These are phyloP conservation scores for Pleurotus pulmonarius DNA, from an alignment of 768 basidiomycete genomes.

Conservation along the genomic window DNA sequence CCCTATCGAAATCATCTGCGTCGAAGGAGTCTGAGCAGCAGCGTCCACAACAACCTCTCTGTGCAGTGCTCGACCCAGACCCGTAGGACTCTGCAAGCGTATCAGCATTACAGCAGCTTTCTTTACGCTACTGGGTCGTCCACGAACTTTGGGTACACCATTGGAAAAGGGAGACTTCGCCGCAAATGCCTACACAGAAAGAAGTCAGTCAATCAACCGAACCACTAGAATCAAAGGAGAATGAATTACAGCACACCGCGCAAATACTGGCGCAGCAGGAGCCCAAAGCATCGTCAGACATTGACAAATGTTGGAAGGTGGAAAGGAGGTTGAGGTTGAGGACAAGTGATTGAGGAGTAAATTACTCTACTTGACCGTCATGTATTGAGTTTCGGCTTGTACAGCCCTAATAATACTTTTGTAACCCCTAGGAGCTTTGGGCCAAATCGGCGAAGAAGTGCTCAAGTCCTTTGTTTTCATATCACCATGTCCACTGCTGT, in stretches of 20 bases:
- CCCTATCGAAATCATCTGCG: conserved; percentile 39
- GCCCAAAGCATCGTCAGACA: conserved; percentile 11
- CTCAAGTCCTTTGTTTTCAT: too few relatives aligned
- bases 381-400: too few relatives aligned
- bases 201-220: background rate
- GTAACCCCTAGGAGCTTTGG: too few relatives aligned
- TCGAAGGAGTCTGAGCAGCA: conserved; percentile 42
- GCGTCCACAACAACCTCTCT: conserved; percentile 41
- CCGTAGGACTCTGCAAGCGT: conserved; percentile 24
- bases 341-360: too few relatives aligned
- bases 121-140: background rate
- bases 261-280: conserved; percentile 18
- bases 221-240: background rate
- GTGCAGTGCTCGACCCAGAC: conserved; percentile 24
- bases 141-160: conserved; percentile 9
- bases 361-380: too few relatives aligned
- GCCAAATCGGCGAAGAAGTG: too few relatives aligned
- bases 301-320: background rate
- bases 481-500: background rate
- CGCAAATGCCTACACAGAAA: conserved; percentile 2
- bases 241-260: conserved; percentile 23
- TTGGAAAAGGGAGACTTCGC: background rate
- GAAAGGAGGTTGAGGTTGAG: too few relatives aligned
- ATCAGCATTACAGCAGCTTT: background rate
- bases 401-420: too few relatives aligned